Evolutionary conservation across 2,329 filamentous ascomycete species (phyloP).

Genomic region (Pseudophaeomoniella oleicola): DNA sequence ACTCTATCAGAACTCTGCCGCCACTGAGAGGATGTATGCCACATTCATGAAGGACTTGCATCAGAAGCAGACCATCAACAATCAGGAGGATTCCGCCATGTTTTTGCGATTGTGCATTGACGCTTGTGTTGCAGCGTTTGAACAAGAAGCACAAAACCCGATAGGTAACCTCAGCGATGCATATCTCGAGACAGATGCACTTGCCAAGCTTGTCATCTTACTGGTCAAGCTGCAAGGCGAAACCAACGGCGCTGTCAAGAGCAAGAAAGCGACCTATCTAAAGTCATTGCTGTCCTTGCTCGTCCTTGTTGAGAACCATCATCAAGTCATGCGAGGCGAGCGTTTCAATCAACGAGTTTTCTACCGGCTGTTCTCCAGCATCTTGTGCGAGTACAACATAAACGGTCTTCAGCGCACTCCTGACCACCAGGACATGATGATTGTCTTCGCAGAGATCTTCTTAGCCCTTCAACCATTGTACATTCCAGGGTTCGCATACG

Average conservation of each 20-base stretch:
- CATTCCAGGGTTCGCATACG: conserved; percentile 71
- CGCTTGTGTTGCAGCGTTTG: conserved; percentile 61
- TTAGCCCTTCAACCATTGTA: conserved; percentile 59
- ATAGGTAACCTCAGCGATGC: conserved; percentile 46
- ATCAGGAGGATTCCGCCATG: conserved; percentile 58
- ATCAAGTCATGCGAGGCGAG: conserved; percentile 68
- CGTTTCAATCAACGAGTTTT: conserved; percentile 79
- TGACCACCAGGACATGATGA: conserved; percentile 53
- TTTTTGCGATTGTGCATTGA: conserved; percentile 78
- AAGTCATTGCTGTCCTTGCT: conserved; percentile 66
- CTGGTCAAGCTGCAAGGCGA: conserved; percentile 61
- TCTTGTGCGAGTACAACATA: conserved; percentile 60
- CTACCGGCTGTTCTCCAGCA: conserved; percentile 72
- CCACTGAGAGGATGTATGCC: conserved; percentile 54
- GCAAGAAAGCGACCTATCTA: conserved; percentile 55
- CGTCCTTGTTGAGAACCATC: conserved; percentile 68
- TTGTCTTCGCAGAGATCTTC: conserved; percentile 58
- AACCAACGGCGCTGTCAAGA: conserved; percentile 40
- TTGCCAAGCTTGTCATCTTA: conserved; percentile 65
- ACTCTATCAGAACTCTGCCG: conserved; percentile 62
- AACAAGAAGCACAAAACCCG: conserved; percentile 49
- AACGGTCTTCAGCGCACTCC: conserved; percentile 44
- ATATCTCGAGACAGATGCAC: conserved; percentile 57
- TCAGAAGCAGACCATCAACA: conserved; percentile 55
- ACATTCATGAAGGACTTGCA: conserved; percentile 80